Percentiles rank a stretch among this genome's conserved stretches.
Conservation (phyloP, 1,284 basidiomycete species). For the Sporisorium reilianum region DNA sequence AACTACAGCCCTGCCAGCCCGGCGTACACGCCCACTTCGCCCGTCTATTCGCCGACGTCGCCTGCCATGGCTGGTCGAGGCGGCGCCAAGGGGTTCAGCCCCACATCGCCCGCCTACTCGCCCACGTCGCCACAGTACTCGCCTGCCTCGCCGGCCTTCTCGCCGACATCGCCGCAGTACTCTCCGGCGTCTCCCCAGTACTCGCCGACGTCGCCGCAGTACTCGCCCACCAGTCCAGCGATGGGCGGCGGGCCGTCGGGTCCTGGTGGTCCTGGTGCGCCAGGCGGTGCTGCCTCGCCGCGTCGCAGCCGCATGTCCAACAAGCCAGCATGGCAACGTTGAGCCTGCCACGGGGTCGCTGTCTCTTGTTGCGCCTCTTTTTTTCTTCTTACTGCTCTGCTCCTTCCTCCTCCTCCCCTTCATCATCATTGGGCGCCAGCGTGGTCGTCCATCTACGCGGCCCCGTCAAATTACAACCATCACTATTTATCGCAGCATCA, state of each 20-base stretch:
- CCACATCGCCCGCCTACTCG: conserved; percentile 61
- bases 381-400: too few species aligned
- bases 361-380: background rate
- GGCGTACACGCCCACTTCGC: conserved; percentile 64
- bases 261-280: conserved; percentile 25
- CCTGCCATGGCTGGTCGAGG: conserved; percentile 43
- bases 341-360: too few species aligned
- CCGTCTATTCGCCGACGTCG: conserved; percentile 59
- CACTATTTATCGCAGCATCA: conserved; percentile 14
- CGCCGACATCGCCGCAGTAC: conserved; percentile 78
- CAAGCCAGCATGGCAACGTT: conserved; percentile 64
- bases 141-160: conserved; percentile 74
- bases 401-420: background rate
- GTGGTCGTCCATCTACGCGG: background rate
- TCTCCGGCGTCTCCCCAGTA: conserved; percentile 69
- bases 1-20: conserved; percentile 72
- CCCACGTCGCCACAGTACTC: conserved; percentile 65
- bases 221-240: conserved; percentile 60
- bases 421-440: conserved; percentile 7
- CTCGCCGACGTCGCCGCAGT: conserved; percentile 63
- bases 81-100: conserved; percentile 51
- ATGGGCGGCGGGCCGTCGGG: conserved; percentile 37
- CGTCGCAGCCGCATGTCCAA: conserved; percentile 63
- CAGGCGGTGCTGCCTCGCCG: conserved; percentile 58
- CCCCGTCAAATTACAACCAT: conserved; percentile 10